Evolutionary conservation across 768 basidiomycete genomes (phyloP).

Genomic region (Rhizopogon vinicolor): DNA sequence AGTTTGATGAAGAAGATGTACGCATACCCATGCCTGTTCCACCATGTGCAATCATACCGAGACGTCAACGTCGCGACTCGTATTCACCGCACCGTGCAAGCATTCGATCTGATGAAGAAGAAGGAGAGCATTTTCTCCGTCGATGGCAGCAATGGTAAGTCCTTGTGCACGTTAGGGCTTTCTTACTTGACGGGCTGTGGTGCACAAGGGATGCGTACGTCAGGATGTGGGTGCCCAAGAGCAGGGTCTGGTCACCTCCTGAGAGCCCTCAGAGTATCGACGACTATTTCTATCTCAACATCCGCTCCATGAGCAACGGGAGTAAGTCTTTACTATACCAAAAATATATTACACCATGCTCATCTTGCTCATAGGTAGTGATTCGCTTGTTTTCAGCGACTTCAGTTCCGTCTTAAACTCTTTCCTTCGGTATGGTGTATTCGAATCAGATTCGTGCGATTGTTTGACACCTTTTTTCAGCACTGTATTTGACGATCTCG

Average conservation of each 20-base stretch:
- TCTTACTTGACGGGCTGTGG: neutral
- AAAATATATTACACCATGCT: neutral
- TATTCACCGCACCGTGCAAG: neutral
- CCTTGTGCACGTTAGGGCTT: neutral
- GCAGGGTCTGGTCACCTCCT: too few species aligned
- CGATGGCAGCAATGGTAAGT: neutral
- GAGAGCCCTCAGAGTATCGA: neutral
- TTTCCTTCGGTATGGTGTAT: neutral
- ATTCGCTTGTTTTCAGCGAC: neutral
- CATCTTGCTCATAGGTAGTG: neutral
- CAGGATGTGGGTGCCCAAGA: neutral
- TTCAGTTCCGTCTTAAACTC: neutral
- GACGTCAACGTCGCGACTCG: too few species aligned
- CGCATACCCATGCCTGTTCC: too few species aligned
- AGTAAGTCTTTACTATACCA: neutral
- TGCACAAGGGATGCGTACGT: neutral
- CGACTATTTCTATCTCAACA: neutral
- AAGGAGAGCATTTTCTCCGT: neutral
- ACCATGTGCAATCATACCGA: too few species aligned
- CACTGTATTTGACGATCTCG: neutral
- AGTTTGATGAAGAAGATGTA: too few species aligned
- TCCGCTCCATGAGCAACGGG: neutral
- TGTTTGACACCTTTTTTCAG: neutral
- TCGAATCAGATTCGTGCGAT: neutral
- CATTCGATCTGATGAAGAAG: neutral